These are phyloP conservation scores for Uronychia binucleata DNA, from an alignment of 73 alveolate genomes.

Conservation along the genomic window DNA sequence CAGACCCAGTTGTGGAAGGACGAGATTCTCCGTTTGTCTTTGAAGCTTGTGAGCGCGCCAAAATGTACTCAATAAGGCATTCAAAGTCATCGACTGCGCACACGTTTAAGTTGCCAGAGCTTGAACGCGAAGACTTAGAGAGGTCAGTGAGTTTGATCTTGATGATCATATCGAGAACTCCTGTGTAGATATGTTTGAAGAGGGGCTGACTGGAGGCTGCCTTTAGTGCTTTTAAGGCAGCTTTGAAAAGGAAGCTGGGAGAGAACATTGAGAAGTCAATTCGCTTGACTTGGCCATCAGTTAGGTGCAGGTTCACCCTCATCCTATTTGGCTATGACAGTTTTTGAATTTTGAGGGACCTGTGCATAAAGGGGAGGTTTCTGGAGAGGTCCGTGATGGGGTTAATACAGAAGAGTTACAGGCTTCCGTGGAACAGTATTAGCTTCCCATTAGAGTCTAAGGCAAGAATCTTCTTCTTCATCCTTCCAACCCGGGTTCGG, in stretches of 20 bases:
- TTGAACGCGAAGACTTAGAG: neutral
- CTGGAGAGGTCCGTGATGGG: neutral
- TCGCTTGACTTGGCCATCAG: neutral
- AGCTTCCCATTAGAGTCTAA: constrained; percentile 4
- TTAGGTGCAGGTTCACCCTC: constrained; percentile 12
- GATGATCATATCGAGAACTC: neutral
- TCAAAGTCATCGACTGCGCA: neutral
- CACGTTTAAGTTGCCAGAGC: neutral
- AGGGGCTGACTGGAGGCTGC: neutral
- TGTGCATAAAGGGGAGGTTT: neutral
- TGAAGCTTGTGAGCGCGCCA: neutral
- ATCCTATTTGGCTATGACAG: constrained; percentile 11
- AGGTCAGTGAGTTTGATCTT: neutral
- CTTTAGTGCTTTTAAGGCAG: neutral
- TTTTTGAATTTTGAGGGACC: neutral
- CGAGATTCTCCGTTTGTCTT: neutral
- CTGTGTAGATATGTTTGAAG: neutral
- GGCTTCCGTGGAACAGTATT: neutral
- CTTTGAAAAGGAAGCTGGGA: neutral
- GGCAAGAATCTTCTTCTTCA: neutral
- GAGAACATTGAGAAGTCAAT: neutral
- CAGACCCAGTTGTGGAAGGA: neutral
- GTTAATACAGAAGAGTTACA: neutral
- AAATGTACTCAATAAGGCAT: neutral
- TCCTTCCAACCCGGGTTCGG: neutral